phyloP scores from a whole-genome alignment of 2,329 filamentous ascomycete species.

The Neocatenulostroma microsporum region DNA sequence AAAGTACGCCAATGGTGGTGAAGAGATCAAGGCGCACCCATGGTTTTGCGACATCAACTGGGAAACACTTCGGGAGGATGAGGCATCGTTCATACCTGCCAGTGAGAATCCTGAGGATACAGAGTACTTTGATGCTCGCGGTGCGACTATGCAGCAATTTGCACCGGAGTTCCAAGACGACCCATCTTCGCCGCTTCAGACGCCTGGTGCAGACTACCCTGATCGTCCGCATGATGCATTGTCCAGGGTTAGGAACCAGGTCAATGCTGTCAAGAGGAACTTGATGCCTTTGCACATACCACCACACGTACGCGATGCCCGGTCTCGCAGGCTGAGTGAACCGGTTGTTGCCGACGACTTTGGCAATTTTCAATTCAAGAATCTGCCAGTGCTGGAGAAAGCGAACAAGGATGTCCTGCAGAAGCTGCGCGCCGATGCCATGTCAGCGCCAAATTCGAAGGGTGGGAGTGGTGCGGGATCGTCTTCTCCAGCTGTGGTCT shows the following conservation, averaged over 20 bases:
- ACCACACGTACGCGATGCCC: constrained; percentile 85
- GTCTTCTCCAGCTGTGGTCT: constrained; percentile 33
- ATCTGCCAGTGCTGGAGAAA: constrained; percentile 89
- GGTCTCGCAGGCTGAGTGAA: constrained; percentile 82
- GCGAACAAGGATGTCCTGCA: constrained; percentile 99
- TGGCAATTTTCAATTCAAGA: constrained; percentile 94
- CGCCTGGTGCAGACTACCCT: constrained; percentile 66
- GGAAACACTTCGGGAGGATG: constrained; percentile 86
- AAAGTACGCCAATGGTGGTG: constrained; percentile 72
- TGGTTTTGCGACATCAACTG: constrained; percentile 88
- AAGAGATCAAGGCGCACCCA: constrained; percentile 79
- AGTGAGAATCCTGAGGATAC: constrained; percentile 94
- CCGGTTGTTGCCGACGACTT: constrained; percentile 87
- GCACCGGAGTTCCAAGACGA: constrained; percentile 92
- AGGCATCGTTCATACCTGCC: constrained; percentile 89
- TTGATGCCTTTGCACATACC: constrained; percentile 95
- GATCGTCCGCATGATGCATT: constrained; percentile 93
- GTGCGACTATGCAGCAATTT: constrained; percentile 86
- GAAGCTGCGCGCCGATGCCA: constrained; percentile 83
- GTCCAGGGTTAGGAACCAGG: constrained; percentile 78
- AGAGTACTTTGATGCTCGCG: constrained; percentile 91
- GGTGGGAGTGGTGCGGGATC: constrained; percentile 33
- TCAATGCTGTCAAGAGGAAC: constrained; percentile 76
- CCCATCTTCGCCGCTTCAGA: constrained; percentile 60
- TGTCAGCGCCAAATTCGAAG: constrained; percentile 61